Evolutionary conservation across 108 stramenopile genomes (phyloP).

Genomic region (Poteriospumella lacustris): DNA sequence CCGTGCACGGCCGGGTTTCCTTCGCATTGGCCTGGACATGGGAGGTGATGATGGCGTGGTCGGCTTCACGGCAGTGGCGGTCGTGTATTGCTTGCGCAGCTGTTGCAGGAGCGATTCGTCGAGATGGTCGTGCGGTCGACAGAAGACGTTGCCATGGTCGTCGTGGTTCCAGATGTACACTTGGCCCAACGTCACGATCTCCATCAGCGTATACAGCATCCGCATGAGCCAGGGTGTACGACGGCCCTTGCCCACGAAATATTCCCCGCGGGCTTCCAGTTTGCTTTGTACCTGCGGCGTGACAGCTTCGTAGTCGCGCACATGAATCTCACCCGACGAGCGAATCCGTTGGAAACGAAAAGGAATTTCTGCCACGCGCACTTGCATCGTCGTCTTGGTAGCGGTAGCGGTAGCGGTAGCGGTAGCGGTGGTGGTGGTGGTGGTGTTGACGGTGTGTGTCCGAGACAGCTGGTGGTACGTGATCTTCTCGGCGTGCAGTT

Average conservation of each 20-base stretch:
- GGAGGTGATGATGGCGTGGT: no score
- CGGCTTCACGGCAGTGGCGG: no score
- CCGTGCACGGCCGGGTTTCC: no score
- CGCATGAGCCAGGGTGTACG: neutral
- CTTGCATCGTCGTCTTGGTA: neutral
- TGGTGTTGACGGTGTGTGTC: no score
- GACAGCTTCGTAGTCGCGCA: neutral
- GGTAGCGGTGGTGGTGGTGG: neutral
- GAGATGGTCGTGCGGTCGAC: no score
- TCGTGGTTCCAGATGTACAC: neutral
- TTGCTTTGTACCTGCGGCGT: no score
- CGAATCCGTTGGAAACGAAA: constrained; percentile 4
- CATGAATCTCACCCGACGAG: neutral
- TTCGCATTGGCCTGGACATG: no score
- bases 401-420: neutral
- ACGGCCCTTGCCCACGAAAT: neutral
- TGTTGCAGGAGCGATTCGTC: no score
- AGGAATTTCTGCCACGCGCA: constrained; percentile 4
- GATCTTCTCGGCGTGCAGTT: neutral
- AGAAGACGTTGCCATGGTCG: no score
- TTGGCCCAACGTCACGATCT: neutral
- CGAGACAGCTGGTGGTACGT: neutral
- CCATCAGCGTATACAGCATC: neutral
- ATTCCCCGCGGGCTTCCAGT: no score
- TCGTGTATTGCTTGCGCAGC: no score